Evolutionary conservation across 129 eudicot species (phyloP).

Genomic region (Arctium minus): DNA sequence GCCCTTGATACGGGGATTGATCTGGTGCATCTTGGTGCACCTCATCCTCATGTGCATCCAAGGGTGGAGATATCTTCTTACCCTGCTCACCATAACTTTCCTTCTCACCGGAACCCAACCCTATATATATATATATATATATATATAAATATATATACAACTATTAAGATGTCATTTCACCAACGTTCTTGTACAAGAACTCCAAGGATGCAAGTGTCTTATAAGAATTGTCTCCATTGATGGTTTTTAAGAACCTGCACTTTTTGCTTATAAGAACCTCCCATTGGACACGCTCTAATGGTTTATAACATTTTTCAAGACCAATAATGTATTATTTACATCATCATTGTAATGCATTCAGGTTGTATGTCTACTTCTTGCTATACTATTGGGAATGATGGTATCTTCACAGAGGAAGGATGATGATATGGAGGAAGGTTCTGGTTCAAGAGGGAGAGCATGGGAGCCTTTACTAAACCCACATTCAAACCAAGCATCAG

Average conservation of each 20-base stretch:
- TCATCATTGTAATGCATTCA: conserved; percentile 26
- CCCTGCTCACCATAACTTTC: too few relatives aligned
- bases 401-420: conserved; percentile 44
- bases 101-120: too few relatives aligned
- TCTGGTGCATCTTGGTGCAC: too few relatives aligned
- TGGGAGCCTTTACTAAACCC: conserved; percentile 70
- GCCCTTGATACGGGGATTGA: too few relatives aligned
- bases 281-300: not conserved
- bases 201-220: not conserved
- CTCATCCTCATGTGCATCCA: too few relatives aligned
- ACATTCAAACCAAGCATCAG: conserved; percentile 51
- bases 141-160: too few relatives aligned
- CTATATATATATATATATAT: too few relatives aligned
- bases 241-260: not conserved
- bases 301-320: not conserved
- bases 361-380: conserved; percentile 62
- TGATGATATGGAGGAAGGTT: conserved; percentile 58
- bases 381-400: conserved; percentile 60
- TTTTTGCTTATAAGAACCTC: not conserved
- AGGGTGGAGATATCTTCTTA: too few relatives aligned
- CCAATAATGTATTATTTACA: not conserved
- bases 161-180: not conserved
- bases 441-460: conserved; percentile 42
- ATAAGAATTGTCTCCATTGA: not conserved
- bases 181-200: not conserved